phyloP scores from a whole-genome alignment of 768 basidiomycete species.

The Grammothele lineata region DNA sequence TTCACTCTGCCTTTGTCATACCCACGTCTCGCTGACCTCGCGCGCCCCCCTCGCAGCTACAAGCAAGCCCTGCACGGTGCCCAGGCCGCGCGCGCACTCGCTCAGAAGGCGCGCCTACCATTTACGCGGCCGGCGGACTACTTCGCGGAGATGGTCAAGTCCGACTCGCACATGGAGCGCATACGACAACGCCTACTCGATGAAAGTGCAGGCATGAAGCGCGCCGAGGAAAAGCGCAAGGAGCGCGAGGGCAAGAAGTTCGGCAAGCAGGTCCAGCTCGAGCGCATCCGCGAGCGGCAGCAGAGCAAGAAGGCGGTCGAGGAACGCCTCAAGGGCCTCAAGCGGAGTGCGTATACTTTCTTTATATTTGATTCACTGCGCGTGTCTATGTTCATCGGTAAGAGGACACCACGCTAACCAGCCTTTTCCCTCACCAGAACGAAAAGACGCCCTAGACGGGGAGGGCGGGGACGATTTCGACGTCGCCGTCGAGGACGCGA shows the following conservation, averaged over 20 bases:
- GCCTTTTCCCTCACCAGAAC: constrained; percentile 46
- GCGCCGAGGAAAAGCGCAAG: constrained; percentile 84
- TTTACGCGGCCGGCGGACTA: constrained; percentile 93
- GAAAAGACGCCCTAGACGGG: constrained; percentile 75
- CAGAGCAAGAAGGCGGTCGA: constrained; percentile 89
- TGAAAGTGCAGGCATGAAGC: constrained; percentile 84
- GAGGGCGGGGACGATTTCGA: constrained; percentile 71
- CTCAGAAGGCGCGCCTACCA: constrained; percentile 71
- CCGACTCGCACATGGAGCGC: constrained; percentile 95
- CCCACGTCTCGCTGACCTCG: background rate
- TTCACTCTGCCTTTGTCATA: background rate
- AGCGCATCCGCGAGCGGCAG: constrained; percentile 90
- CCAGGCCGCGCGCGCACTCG: constrained; percentile 70
- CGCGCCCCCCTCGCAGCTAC: constrained; percentile 53
- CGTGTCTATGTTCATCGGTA: background rate
- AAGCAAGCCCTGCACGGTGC: constrained; percentile 90
- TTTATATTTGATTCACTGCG: background rate
- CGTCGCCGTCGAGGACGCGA: constrained; percentile 86
- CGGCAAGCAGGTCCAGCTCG: constrained; percentile 95
- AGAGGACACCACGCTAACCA: too few species aligned
- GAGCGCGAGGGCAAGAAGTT: constrained; percentile 97
- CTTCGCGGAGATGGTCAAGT: constrained; percentile 99
- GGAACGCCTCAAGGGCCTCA: constrained; percentile 79
- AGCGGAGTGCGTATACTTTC: constrained; percentile 69
- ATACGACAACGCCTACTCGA: constrained; percentile 88